Conservation (phyloP, 2,329 filamentous ascomycete genomes). For the Fusarium buxicola region DNA sequence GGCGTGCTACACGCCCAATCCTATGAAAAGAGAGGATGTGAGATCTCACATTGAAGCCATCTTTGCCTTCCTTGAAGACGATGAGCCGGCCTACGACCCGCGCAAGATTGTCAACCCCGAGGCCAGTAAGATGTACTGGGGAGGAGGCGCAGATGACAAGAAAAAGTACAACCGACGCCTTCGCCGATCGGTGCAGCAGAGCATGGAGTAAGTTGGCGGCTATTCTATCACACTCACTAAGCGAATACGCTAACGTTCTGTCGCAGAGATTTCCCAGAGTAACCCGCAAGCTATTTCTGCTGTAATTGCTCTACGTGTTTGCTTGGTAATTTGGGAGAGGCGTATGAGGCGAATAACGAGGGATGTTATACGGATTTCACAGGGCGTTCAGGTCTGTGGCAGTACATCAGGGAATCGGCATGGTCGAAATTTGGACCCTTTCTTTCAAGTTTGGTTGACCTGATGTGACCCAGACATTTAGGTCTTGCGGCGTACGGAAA, state of each 20-base stretch:
- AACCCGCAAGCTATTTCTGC: constrained; percentile 4
- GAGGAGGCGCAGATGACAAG: constrained; percentile 74
- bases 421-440: constrained; percentile 7
- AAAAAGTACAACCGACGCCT: constrained; percentile 87
- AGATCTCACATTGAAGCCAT: constrained; percentile 86
- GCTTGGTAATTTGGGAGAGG: constrained; percentile 25
- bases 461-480: not conserved
- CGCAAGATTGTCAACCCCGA: constrained; percentile 88
- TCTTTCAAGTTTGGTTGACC: constrained; percentile 3
- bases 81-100: constrained; percentile 88
- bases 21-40: constrained; percentile 76
- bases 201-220: constrained; percentile 65
- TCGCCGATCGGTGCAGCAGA: constrained; percentile 79
- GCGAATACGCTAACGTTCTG: constrained; percentile 11
- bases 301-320: constrained; percentile 5
- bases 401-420: constrained; percentile 15
- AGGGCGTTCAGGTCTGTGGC: constrained; percentile 35
- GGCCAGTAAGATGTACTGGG: constrained; percentile 89
- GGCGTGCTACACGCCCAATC: constrained; percentile 80
- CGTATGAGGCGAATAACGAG: constrained; percentile 33
- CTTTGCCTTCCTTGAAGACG: constrained; percentile 85
- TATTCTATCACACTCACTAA: too few relatives aligned
- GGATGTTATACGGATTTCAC: constrained; percentile 22
- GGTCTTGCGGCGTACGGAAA: not conserved
- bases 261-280: constrained; percentile 51